Base-by-base conservation (phyloP, 352 stramenopile genomes). In the Pythium graminicola region DNA sequence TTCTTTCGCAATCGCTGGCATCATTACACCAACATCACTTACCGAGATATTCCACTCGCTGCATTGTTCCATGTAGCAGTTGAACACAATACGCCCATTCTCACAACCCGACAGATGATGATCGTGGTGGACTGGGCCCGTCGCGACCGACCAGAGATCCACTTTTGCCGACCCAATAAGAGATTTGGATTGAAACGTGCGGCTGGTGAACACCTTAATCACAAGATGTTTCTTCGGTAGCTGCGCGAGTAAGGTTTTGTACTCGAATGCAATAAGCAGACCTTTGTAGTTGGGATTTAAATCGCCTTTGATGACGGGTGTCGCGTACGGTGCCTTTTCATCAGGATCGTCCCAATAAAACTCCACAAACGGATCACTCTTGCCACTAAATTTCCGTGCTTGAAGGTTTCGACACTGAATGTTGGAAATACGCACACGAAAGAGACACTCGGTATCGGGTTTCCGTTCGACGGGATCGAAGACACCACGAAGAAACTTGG, bases 41-140 rank as follows among this genome's bases (percentile, higher is more conserved):
- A 94, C 81, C 0, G 76, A 88, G 51, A 94, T 94, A 48, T 89
- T 91, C 84, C 84, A 94, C 38, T 92, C 81, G 62, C 73, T 91
- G 61, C 84, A 94, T 54, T 95, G 84, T 50, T 95, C 84, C 84
- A 95, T 95, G 69, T 95, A 95, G 64, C 81, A 92, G 45, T 95
- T 95, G 64, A 95, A 95, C 41, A 95, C 84, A 23, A 95, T 79
- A 23, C 84, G 76, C 31, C 84, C 84, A 52, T 95, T 95, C 24
- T 91, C 80, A 44, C 84, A 95, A 6, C 84, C 84, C 28, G 84
- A 69, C 27, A 95, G 64, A 35, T 95, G 81, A 54, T 95, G 84
- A 31, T 95, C 84, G 51, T 95, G 84, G 54, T 95, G 84, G 36
- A 95, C 84, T 1, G 84, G 84, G 6, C 84, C 84, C 6, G 81